Evolutionary conservation across 768 basidiomycete species (phyloP).

Genomic region (Psilocybe cubensis): DNA sequence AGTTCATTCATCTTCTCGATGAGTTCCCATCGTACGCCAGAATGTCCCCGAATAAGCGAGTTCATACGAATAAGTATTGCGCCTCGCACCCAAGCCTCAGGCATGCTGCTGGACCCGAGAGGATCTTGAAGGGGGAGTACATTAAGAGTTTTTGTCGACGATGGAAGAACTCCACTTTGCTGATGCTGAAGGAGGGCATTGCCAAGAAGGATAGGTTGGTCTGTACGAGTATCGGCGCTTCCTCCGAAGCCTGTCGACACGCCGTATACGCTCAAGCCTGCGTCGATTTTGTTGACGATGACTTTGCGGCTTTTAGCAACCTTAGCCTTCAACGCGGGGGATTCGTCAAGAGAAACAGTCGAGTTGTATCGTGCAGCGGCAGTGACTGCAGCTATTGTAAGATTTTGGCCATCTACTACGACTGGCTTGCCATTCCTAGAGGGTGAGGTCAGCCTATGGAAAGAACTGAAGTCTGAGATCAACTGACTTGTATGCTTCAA

Average conservation of each 20-base stretch:
- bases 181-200: slow-evolving; percentile 87
- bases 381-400: slow-evolving; percentile 79
- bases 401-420: slow-evolving; percentile 66
- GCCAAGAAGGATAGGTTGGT: slow-evolving; percentile 72
- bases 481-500: slow-evolving; percentile 64
- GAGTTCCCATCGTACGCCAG: slow-evolving; percentile 81
- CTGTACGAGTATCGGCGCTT: slow-evolving; percentile 85
- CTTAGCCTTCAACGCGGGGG: slow-evolving; percentile 48
- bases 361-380: slow-evolving; percentile 71
- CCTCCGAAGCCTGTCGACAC: slow-evolving; percentile 87
- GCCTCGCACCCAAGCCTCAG: slow-evolving; percentile 86
- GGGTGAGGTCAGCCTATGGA: slow-evolving; percentile 6
- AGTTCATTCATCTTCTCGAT: slow-evolving; percentile 79
- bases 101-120: slow-evolving; percentile 71
- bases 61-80: slow-evolving; percentile 89
- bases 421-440: slow-evolving; percentile 65
- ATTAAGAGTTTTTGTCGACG: slow-evolving; percentile 50
- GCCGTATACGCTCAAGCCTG: slow-evolving; percentile 77
- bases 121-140: slow-evolving; percentile 76
- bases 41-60: slow-evolving; percentile 87
- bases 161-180: slow-evolving; percentile 74
- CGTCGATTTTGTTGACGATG: slow-evolving; percentile 67
- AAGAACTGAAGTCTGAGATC: background rate
- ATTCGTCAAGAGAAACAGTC: slow-evolving; percentile 52
- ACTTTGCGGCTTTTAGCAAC: slow-evolving; percentile 67